These are phyloP conservation scores for Fusarium chuoi DNA, from an alignment of 2,329 filamentous ascomycete species.

Conservation along the genomic window DNA sequence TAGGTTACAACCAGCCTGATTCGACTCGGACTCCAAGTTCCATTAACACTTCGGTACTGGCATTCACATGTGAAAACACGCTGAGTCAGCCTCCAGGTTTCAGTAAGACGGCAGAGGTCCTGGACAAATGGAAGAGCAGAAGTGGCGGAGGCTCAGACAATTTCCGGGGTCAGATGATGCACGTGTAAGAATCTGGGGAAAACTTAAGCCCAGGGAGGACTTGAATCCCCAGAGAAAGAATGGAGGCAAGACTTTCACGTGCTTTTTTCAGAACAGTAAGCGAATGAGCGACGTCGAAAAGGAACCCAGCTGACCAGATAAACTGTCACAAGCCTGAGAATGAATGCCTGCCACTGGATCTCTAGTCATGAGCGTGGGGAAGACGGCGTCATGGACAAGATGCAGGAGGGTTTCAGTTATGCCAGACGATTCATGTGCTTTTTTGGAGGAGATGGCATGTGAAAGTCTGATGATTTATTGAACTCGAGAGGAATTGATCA, in stretches of 20 bases:
- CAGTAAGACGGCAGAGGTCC: background rate
- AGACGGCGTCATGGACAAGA: conserved; percentile 21
- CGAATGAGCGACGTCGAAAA: conserved; percentile 17
- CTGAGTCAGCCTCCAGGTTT: conserved; percentile 21
- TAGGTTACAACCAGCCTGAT: background rate
- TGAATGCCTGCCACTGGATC: conserved; percentile 15
- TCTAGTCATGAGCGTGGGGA: conserved; percentile 32
- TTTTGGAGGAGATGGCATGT: conserved; percentile 13
- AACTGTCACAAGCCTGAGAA: conserved; percentile 31
- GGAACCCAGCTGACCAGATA: conserved; percentile 30
- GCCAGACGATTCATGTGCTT: conserved; percentile 26
- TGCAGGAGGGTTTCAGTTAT: conserved; percentile 7
- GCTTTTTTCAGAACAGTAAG: conserved; percentile 19
- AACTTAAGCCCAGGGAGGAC: conserved; percentile 22
- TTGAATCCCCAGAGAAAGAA: conserved; percentile 3
- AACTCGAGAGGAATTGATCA: background rate
- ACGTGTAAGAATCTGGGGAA: conserved; percentile 37
- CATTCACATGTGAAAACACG: conserved; percentile 28
- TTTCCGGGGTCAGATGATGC: conserved; percentile 36
- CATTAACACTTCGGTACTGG: background rate
- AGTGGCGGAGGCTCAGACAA: conserved; percentile 34
- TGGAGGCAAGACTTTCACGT: conserved; percentile 30
- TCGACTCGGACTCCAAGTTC: background rate
- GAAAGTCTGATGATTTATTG: conserved; percentile 11
- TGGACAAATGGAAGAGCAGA: conserved; percentile 8